phyloP scores from a whole-genome alignment of 495 filamentous ascomycete species.

The Hyaloscypha finlandica region DNA sequence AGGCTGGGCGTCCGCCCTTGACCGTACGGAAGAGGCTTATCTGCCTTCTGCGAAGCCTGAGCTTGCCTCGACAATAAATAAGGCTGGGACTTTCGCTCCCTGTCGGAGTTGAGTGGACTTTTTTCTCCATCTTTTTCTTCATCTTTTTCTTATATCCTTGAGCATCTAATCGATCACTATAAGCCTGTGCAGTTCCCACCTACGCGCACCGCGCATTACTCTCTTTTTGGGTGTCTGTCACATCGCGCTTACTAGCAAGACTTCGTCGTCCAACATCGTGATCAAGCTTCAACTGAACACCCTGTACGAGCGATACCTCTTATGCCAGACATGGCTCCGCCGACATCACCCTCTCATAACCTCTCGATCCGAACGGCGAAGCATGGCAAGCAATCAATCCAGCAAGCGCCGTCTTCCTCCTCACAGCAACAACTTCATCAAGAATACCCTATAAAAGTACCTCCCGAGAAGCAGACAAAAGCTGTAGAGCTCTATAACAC shows the following conservation, averaged over 20 bases:
- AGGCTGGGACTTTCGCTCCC: background rate
- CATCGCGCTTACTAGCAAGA: background rate
- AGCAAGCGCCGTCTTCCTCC: conserved; percentile 1
- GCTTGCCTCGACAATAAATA: conserved; percentile 7
- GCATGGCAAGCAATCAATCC: background rate
- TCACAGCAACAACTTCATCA: conserved; percentile 2
- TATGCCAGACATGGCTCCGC: background rate
- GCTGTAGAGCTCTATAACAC: conserved; percentile 25
- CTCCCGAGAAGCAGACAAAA: conserved; percentile 21
- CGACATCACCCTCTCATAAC: background rate
- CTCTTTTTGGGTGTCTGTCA: background rate
- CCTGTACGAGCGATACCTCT: background rate
- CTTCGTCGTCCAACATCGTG: background rate
- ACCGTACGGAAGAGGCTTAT: background rate
- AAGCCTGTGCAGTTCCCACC: background rate
- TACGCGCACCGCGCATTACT: background rate
- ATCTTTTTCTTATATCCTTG: background rate
- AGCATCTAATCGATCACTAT: background rate
- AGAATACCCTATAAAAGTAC: conserved; percentile 29
- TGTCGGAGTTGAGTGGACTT: background rate
- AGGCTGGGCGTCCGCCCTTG: background rate
- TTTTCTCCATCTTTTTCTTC: background rate
- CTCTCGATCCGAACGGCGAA: conserved; percentile 4
- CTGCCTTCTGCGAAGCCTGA: background rate
- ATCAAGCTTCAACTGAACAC: background rate